These are phyloP conservation scores for Aspergillus ellipticus DNA, from an alignment of 495 filamentous ascomycete genomes.

Conservation along the genomic window DNA sequence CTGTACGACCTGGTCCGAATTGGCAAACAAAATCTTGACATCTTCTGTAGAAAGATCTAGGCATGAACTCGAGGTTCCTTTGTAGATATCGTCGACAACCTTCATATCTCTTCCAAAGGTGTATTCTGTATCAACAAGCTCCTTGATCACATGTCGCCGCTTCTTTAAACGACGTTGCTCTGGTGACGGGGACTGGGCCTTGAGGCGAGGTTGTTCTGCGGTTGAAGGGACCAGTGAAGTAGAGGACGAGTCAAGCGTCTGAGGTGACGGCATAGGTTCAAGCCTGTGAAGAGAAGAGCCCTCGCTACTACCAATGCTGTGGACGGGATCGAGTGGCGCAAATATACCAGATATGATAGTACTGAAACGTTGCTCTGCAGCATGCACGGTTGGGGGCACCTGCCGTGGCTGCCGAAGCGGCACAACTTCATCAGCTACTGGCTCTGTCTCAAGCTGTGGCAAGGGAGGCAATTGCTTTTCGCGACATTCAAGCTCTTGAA, in stretches of 20 bases:
- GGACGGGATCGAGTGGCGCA: slow-evolving; percentile 55
- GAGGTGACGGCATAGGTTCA: slow-evolving; percentile 34
- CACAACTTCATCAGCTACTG: slow-evolving; percentile 19
- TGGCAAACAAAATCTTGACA: slow-evolving; percentile 83
- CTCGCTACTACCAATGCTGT: slow-evolving; percentile 49
- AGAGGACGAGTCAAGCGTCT: slow-evolving; percentile 35
- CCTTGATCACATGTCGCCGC: slow-evolving; percentile 77
- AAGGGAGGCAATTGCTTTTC: slow-evolving; percentile 35
- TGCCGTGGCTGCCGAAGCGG: slow-evolving; percentile 4
- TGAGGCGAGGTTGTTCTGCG: slow-evolving; percentile 21
- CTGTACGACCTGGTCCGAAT: slow-evolving; percentile 77
- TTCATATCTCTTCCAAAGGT: slow-evolving; percentile 90
- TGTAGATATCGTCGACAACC: slow-evolving; percentile 94
- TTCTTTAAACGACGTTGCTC: slow-evolving; percentile 58
- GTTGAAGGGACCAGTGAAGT: slow-evolving; percentile 38
- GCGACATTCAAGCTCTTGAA: slow-evolving; percentile 22
- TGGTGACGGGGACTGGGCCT: slow-evolving; percentile 43
- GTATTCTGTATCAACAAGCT: slow-evolving; percentile 87
- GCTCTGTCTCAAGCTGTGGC: slow-evolving; percentile 34
- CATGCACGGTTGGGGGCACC: slow-evolving; percentile 33
- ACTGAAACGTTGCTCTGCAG: slow-evolving; percentile 34
- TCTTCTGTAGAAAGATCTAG: slow-evolving; percentile 77
- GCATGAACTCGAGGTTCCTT: slow-evolving; percentile 82
- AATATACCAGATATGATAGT: slow-evolving; percentile 32
- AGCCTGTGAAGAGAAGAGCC: slow-evolving; percentile 37